Conservation (phyloP, 768 basidiomycete species). For the Holtermanniella nyarrowii region DNA sequence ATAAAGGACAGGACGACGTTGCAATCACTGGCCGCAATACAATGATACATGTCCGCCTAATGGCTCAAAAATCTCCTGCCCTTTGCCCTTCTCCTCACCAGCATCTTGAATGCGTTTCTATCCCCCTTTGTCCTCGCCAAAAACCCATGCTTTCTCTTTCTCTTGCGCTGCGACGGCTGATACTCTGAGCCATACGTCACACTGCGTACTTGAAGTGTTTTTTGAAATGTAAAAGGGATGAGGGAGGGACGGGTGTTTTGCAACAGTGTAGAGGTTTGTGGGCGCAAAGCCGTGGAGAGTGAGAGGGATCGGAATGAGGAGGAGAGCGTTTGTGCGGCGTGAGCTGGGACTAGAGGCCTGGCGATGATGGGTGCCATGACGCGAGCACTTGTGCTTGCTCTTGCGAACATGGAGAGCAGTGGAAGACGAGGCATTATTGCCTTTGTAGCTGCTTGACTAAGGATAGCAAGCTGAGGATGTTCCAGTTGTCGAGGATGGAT, state of each 20-base stretch:
- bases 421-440: too few relatives aligned
- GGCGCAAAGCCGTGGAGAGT: not conserved
- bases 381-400: too few relatives aligned
- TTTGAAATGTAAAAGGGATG: not conserved
- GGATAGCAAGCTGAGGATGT: not conserved
- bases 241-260: slow-evolving; percentile 1
- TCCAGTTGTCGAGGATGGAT: not conserved
- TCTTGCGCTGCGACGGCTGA: slow-evolving; percentile 85
- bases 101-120: slow-evolving; percentile 58
- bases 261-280: slow-evolving; percentile 1
- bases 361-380: too few relatives aligned
- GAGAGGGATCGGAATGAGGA: too few relatives aligned
- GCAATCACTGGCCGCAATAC: not conserved
- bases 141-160: slow-evolving; percentile 90
- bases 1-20: too few relatives aligned
- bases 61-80: slow-evolving; percentile 73
- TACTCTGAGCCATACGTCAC: slow-evolving; percentile 76
- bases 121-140: slow-evolving; percentile 54
- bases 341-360: too few relatives aligned
- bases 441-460: too few relatives aligned
- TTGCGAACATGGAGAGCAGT: too few relatives aligned
- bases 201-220: slow-evolving; percentile 49
- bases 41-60: slow-evolving; percentile 45
- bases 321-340: too few relatives aligned
- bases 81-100: slow-evolving; percentile 60